Percentiles rank a stretch among this genome's conserved stretches.
Conservation (phyloP, 2,329 filamentous ascomycete species). For the Colletotrichum trifolii region DNA sequence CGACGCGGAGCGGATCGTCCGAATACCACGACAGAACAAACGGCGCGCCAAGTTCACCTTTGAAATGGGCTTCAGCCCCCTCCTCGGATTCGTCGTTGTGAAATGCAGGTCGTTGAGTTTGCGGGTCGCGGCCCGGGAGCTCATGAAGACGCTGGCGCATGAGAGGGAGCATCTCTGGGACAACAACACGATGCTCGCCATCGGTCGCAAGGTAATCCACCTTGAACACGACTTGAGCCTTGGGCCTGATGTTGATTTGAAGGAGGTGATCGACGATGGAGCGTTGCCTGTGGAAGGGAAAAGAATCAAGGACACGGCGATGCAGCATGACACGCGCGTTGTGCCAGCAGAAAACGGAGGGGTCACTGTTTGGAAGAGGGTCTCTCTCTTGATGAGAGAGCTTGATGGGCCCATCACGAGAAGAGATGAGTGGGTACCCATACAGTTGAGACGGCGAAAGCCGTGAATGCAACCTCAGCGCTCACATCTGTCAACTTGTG, state of each 20-base stretch:
- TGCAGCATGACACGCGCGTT: constrained; percentile 4
- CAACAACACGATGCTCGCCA: constrained; percentile 42
- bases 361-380: constrained; percentile 11
- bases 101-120: constrained; percentile 53
- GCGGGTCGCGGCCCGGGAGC: constrained; percentile 46
- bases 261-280: constrained; percentile 36
- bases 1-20: constrained; percentile 26
- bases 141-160: constrained; percentile 45
- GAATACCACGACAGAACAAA: background rate
- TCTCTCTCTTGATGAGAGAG: constrained; percentile 26
- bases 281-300: constrained; percentile 42
- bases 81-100: constrained; percentile 50
- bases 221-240: constrained; percentile 51
- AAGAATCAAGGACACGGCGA: constrained; percentile 41
- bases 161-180: constrained; percentile 53
- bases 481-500: too few species aligned
- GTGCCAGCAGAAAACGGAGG: background rate
- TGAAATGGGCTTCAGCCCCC: constrained; percentile 52
- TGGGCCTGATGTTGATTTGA: constrained; percentile 36
- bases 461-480: background rate
- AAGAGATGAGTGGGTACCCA: constrained; percentile 19
- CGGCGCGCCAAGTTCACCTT: constrained; percentile 49
- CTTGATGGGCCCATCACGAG: constrained; percentile 12
- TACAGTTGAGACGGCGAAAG: constrained; percentile 10
- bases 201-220: constrained; percentile 49